phyloP scores from a whole-genome alignment of 2,329 filamentous ascomycete genomes.

The Verticillium dahliae region DNA sequence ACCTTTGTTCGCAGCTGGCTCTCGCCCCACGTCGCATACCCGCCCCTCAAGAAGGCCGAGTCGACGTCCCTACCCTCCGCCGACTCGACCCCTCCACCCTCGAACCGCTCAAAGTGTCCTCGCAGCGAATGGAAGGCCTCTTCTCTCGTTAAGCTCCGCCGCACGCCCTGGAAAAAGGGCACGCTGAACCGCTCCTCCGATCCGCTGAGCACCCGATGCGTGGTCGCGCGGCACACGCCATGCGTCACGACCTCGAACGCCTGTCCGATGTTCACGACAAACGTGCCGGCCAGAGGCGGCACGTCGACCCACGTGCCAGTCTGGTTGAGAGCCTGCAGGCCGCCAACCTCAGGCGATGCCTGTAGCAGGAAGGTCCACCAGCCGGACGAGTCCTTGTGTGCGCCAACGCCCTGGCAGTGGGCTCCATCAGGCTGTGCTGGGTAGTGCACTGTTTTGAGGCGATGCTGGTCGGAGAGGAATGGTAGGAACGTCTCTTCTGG shows the following conservation, averaged over 20 bases:
- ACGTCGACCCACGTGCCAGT: slow-evolving; percentile 43
- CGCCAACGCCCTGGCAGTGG: slow-evolving; percentile 46
- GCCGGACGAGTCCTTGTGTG: slow-evolving; percentile 57
- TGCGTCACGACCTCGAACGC: slow-evolving; percentile 51
- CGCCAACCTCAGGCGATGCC: slow-evolving; percentile 40
- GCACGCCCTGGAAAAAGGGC: slow-evolving; percentile 43
- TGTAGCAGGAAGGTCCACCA: slow-evolving; percentile 61
- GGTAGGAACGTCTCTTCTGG: slow-evolving; percentile 39
- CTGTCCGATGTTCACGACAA: slow-evolving; percentile 54
- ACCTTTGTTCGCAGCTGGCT: slow-evolving; percentile 47
- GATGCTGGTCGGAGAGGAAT: slow-evolving; percentile 50
- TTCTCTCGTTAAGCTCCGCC: slow-evolving; percentile 33
- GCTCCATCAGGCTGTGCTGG: slow-evolving; percentile 20
- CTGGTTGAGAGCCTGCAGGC: slow-evolving; percentile 44
- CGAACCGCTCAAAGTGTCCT: slow-evolving; percentile 25
- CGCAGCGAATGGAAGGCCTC: slow-evolving; percentile 32
- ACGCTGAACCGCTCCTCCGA: slow-evolving; percentile 31
- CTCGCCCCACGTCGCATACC: slow-evolving; percentile 49
- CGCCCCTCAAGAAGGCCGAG: slow-evolving; percentile 40
- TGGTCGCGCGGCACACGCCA: slow-evolving; percentile 46
- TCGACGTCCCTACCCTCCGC: slow-evolving; percentile 32
- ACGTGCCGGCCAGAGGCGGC: slow-evolving; percentile 36
- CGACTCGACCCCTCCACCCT: slow-evolving; percentile 19
- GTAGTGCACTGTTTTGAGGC: slow-evolving; percentile 52
- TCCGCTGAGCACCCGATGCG: slow-evolving; percentile 32